Evolutionary conservation across 169 alveolate genomes (phyloP), one percentile per base, ranked within the genome.

Genomic region (Cystoisospora suis): DNA sequence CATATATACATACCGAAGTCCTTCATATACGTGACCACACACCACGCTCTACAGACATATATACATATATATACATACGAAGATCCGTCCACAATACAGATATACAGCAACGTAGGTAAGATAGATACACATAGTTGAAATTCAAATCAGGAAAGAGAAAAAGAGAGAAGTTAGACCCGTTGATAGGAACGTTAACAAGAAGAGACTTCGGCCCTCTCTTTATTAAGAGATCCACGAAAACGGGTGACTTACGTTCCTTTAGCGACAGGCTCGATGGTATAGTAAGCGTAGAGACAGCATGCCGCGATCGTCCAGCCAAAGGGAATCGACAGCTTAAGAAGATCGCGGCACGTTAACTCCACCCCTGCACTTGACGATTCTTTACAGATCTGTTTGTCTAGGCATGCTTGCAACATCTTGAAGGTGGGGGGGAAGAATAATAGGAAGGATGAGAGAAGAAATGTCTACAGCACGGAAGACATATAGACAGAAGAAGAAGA

Each of bases 261-360:
- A 6, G 56, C 4, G 53, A 72, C 32, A 53, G 83, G 83, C 20
- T 72, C 83, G 56, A 72, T 72, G 58, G 42, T 36, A 34, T 72
- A 72, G 83, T 38, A 72, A 4, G 83, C 83, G 56, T 40, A 72
- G 32, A 72, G 49, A 17, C 83, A 72, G 83, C 83, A 72, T 27
- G 58, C 83, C 32, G 56, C 83, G 56, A 72, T 38, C 58, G 83
- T 27, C 83, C 83, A 72, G 1, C 53, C 46, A 53, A 72, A 72
- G n/a, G 83, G 83, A 2, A 72, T 38, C 2, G 53, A 3, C 7
- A 72, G 47, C 32, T 72, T 72, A 38, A 72, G 56, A 38, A 7
- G 0, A 27, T 72, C 83, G 4, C 83, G 53, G 83, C 23, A 34
- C 36, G 58, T 72, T 34, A 72, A 36, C 36, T 72, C 83, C 56